phyloP scores from a whole-genome alignment of 108 stramenopile species.

The Licmophora abbreviata region DNA sequence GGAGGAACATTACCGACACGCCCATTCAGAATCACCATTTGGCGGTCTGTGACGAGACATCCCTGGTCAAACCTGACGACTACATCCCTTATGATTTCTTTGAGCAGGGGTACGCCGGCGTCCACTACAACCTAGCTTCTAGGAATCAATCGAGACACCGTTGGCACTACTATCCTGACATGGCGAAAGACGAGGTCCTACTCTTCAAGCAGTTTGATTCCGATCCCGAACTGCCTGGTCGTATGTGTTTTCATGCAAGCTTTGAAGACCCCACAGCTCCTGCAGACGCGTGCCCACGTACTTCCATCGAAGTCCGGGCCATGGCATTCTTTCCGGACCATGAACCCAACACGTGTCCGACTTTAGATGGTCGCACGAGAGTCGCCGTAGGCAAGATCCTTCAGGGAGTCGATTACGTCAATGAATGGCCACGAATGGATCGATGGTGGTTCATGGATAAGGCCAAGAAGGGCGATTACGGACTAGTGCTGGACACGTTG shows the following conservation, averaged over 20 bases:
- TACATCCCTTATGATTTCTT: conserved; percentile 6
- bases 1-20: conserved; percentile 9
- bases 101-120: conserved; percentile 1
- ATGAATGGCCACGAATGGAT: too few relatives aligned
- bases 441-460: too few relatives aligned
- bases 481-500: too few relatives aligned
- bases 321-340: conserved; percentile 11
- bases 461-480: too few relatives aligned
- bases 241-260: conserved; percentile 20
- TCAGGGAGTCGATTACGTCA: too few relatives aligned
- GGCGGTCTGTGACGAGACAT: conserved; percentile 15
- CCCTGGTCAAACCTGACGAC: conserved; percentile 15
- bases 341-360: not conserved
- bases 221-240: conserved; percentile 9
- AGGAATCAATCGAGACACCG: conserved; percentile 13
- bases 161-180: conserved; percentile 26
- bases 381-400: too few relatives aligned
- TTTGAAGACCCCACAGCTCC: conserved; percentile 6
- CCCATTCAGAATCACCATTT: conserved; percentile 14
- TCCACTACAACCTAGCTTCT: conserved; percentile 8
- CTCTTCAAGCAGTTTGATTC: conserved; percentile 24
- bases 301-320: conserved; percentile 14
- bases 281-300: not conserved
- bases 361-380: too few relatives aligned
- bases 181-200: conserved; percentile 13